A percentile compares a stretch with the other conserved stretches of the same genome.
Conservation (phyloP, 768 basidiomycete species). For the Crucibulum laeve region DNA sequence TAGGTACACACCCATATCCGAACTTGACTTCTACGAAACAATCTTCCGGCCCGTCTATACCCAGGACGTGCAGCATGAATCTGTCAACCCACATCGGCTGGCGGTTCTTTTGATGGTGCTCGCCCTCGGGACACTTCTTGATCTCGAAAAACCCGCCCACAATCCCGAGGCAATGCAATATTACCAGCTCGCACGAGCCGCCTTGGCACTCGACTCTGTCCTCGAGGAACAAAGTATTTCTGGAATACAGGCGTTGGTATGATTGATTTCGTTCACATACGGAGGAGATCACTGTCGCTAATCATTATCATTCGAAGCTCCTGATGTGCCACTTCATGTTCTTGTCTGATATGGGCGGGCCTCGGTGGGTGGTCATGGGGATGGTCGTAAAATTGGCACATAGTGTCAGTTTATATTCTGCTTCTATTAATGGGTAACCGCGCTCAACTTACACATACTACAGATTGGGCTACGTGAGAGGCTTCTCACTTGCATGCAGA, state of each 20-base stretch:
- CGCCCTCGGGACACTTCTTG: slow-evolving; percentile 58
- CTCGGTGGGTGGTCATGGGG: slow-evolving; percentile 70
- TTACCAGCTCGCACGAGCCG: slow-evolving; percentile 57
- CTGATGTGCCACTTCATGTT: slow-evolving; percentile 56
- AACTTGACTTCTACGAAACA: slow-evolving; percentile 48
- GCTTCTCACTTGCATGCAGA: slow-evolving; percentile 8
- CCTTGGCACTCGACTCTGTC: slow-evolving; percentile 57
- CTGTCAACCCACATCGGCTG: slow-evolving; percentile 47
- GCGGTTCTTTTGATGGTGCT: slow-evolving; percentile 63
- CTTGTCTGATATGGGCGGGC: slow-evolving; percentile 46
- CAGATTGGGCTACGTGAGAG: slow-evolving; percentile 67
- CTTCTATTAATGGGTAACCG: slow-evolving; percentile 2
- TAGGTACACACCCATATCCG: slow-evolving; percentile 67
- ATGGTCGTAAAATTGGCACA: slow-evolving; percentile 67
- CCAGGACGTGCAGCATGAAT: slow-evolving; percentile 30
- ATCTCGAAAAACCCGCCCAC: slow-evolving; percentile 50
- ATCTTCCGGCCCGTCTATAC: slow-evolving; percentile 54
- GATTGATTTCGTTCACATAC: slow-evolving; percentile 1
- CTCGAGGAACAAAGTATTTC: slow-evolving; percentile 60
- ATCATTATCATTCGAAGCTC: slow-evolving; percentile 32
- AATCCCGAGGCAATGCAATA: slow-evolving; percentile 52
- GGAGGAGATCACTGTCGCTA: slow-evolving; percentile 10
- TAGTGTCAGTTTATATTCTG: slow-evolving; percentile 40
- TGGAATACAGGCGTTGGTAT: slow-evolving; percentile 62
- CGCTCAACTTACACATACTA: slow-evolving; percentile 12